These are phyloP conservation scores for Phytophthora cryptogea DNA, from an alignment of 352 stramenopile species.

Conservation along the genomic window DNA sequence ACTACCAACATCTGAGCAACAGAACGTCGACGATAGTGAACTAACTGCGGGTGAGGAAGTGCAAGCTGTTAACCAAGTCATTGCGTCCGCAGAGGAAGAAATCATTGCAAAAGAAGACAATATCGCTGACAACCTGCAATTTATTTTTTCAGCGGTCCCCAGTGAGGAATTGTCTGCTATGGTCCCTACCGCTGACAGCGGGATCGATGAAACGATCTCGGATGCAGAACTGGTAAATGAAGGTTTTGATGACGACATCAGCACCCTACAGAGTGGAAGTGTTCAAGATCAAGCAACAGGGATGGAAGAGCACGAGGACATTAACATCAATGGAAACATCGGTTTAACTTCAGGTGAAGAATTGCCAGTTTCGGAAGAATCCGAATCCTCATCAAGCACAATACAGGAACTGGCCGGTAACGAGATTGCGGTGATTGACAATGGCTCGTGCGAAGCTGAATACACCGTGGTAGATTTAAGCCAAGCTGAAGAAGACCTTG, in stretches of 20 bases:
- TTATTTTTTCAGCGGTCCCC: background rate
- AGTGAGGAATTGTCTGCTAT: background rate
- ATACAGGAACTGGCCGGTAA: background rate
- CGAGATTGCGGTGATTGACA: background rate
- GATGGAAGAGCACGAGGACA: background rate
- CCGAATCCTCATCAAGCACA: background rate
- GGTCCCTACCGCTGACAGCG: background rate
- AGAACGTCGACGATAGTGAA: background rate
- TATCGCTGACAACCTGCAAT: background rate
- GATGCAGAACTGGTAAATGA: background rate
- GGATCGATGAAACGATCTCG: background rate
- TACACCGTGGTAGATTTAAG: background rate
- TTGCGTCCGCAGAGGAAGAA: background rate
- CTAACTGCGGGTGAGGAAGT: too few relatives aligned
- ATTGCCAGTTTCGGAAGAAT: background rate
- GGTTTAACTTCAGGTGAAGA: background rate
- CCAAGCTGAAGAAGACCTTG: background rate
- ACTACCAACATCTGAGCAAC: background rate
- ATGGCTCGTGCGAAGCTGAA: background rate
- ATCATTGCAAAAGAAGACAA: background rate
- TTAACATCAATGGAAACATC: background rate
- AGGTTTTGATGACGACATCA: background rate
- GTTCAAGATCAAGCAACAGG: background rate
- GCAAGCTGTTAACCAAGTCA: background rate
- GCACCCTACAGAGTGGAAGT: background rate